These are phyloP conservation scores for Perilla frutescens DNA, from an alignment of 257 asterid species.

Conservation along the genomic window DNA sequence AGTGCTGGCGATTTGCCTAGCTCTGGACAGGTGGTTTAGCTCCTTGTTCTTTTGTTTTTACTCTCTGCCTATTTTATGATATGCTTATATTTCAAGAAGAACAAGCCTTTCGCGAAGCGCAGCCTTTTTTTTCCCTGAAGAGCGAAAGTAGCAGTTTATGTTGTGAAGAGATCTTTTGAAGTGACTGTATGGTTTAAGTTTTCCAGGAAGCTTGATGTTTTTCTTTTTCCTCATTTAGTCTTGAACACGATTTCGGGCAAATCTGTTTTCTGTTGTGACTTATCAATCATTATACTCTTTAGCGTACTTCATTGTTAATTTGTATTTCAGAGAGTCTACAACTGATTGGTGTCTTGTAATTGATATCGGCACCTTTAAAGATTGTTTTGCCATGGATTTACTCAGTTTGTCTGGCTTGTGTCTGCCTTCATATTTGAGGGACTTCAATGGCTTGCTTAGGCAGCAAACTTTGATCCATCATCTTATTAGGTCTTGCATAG, in stretches of 20 bases:
- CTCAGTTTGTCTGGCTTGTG: background rate
- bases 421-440: background rate
- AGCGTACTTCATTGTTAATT: no score
- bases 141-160: background rate
- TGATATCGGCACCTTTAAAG: background rate
- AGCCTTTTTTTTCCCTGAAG: background rate
- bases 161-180: background rate
- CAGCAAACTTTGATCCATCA: no score
- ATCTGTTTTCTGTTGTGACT: no score
- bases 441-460: no score
- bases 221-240: background rate
- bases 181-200: background rate
- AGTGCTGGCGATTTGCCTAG: slow-evolving; percentile 87
- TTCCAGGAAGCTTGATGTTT: background rate
- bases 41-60: slow-evolving; percentile 3
- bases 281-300: no score
- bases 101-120: background rate
- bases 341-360: no score
- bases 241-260: background rate
- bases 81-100: background rate
- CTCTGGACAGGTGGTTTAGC: slow-evolving; percentile 78
- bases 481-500: no score
- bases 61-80: slow-evolving; percentile 17
- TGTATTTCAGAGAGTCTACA: no score
- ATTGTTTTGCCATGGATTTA: background rate